A percentile compares a stretch with the other conserved stretches of the same genome.
Evolutionary conservation across 768 basidiomycete species (phyloP).

Genomic region (Neoboletus subvelutipes): DNA sequence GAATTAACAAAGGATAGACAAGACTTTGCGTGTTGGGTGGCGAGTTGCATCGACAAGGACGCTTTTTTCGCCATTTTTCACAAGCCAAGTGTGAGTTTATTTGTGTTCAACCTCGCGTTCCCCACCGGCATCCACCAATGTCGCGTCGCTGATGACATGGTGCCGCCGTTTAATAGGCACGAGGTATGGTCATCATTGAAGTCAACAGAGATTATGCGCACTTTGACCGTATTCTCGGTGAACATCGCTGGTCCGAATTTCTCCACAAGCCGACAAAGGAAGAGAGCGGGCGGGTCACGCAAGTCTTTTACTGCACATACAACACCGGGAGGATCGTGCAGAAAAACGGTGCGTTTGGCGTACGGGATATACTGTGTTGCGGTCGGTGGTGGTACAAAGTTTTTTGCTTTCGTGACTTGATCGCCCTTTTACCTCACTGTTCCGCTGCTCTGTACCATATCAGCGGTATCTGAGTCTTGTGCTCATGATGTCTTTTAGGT

Average conservation of each 20-base stretch:
- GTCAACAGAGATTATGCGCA: conserved; percentile 32
- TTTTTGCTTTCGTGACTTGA: not conserved
- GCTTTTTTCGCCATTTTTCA: conserved; percentile 42
- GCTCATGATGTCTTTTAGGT: conserved; percentile 27
- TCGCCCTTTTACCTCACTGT: not conserved
- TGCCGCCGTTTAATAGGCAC: conserved; percentile 31
- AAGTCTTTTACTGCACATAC: conserved; percentile 42
- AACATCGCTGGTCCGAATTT: conserved; percentile 43
- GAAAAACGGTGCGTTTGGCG: conserved; percentile 40
- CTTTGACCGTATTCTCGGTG: conserved; percentile 40
- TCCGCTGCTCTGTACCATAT: not conserved
- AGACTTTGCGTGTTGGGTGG: conserved; percentile 44
- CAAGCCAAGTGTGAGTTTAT: conserved; percentile 42
- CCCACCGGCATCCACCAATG: not conserved
- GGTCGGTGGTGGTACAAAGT: not conserved
- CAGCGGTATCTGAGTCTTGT: not conserved
- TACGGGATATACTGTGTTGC: not conserved
- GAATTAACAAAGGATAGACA: conserved; percentile 37
- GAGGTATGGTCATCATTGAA: conserved; percentile 46
- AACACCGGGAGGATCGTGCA: conserved; percentile 41
- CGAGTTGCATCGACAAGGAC: conserved; percentile 37
- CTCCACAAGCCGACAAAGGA: conserved; percentile 33
- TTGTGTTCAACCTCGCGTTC: not conserved
- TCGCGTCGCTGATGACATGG: not conserved
- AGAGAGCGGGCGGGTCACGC: conserved; percentile 26